These are phyloP conservation scores for Butyriboletus loyo DNA, from an alignment of 768 basidiomycete species.

Conservation along the genomic window DNA sequence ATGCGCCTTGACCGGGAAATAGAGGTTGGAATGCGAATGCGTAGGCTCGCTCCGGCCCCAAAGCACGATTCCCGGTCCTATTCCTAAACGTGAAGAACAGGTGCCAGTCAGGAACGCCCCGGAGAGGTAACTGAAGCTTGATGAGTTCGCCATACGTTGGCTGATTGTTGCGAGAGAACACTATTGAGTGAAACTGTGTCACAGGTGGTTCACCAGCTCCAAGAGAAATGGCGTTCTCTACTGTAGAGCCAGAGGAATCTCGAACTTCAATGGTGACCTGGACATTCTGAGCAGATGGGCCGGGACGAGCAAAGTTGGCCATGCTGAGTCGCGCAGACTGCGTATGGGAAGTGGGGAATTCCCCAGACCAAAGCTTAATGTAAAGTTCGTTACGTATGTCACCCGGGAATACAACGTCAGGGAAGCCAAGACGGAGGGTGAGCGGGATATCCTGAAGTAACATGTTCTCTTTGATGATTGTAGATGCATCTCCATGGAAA, in stretches of 20 bases:
- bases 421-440: slow-evolving; percentile 87
- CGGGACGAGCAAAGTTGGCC: slow-evolving; percentile 57
- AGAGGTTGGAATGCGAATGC: slow-evolving; percentile 93
- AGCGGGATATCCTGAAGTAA: slow-evolving; percentile 80
- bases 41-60: slow-evolving; percentile 68
- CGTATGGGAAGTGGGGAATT: slow-evolving; percentile 61
- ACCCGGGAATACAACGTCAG: slow-evolving; percentile 93
- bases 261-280: slow-evolving; percentile 91
- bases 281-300: slow-evolving; percentile 52
- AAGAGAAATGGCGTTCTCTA: slow-evolving; percentile 73
- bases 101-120: slow-evolving; percentile 76
- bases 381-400: slow-evolving; percentile 93
- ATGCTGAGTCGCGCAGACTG: slow-evolving; percentile 56
- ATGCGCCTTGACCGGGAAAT: slow-evolving; percentile 70
- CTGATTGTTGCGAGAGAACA: slow-evolving; percentile 82
- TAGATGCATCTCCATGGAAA: slow-evolving; percentile 77
- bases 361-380: slow-evolving; percentile 93
- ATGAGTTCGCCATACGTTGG: slow-evolving; percentile 93
- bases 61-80: slow-evolving; percentile 51
- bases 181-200: slow-evolving; percentile 84
- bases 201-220: slow-evolving; percentile 84
- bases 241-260: slow-evolving; percentile 59
- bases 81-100: slow-evolving; percentile 93
- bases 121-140: slow-evolving; percentile 74
- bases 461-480: slow-evolving; percentile 79